Evolutionary conservation across 2,329 filamentous ascomycete species (phyloP), one percentile per base, ranked within the genome.

Genomic region (Aspergillus japonicus): DNA sequence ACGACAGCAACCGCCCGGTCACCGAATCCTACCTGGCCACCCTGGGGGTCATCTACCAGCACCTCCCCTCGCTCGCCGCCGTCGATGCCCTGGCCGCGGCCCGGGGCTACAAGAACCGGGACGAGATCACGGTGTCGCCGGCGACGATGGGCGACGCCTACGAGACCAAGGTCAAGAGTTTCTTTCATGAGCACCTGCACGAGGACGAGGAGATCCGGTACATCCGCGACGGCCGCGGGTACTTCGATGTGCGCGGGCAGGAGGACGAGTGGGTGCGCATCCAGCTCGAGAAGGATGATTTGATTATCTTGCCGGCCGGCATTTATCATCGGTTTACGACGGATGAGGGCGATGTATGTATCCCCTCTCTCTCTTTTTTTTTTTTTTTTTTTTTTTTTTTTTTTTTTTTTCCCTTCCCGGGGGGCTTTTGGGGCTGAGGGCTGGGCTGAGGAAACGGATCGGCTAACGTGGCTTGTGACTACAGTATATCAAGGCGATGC

Each of bases 191-290:
- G 82, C 95, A 99, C 76, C 77, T 99, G 69, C 95, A 99, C 74
- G 95, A 99, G 80, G 95, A 99, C 68, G 95, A 99, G 80, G 95
- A 99, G 83, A 99, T 99, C 66, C 84, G 95, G 51, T 99, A 97
- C 72, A 93, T 99, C 66, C 83, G 92, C 33, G 93, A 89, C 62
- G 95, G 95, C 0, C 85, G 86, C 57, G 95, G 95, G 0, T 99
- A 90, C 76, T 99, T 99, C 73, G 95, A 99, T 77, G 93, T 99
- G 3, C 83, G 95, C 52, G 89, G 87, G 71, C 82, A 89, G 75
- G 85, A 85, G 21, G 94, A 98, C 71, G 87, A 90, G 66, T 99
- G 95, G 95, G 86, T 99, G 60, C 83, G 95, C 60, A 92, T 99
- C 62, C 80, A 83, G 70, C 80, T 99, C 59, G 90, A 90, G 75